Conservation (phyloP, 2,329 filamentous ascomycete species). For the Aspergillus neotritici region DNA sequence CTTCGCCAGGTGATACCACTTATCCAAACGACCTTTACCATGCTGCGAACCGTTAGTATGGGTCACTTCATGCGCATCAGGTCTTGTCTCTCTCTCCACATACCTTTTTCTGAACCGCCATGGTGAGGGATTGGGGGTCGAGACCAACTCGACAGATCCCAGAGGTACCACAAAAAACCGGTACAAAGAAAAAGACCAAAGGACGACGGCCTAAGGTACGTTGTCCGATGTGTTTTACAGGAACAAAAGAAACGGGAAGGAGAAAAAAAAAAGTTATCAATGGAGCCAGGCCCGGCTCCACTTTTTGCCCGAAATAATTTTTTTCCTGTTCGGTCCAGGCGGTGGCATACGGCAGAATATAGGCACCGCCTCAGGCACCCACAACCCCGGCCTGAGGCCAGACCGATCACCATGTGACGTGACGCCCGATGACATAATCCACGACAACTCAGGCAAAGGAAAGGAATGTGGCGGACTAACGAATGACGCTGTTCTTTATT, state of each 20-base stretch:
- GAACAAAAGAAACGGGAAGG: slow-evolving; percentile 21
- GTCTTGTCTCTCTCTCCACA: slow-evolving; percentile 1
- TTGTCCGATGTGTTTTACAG: neutral
- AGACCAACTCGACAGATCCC: slow-evolving; percentile 19
- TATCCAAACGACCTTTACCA: slow-evolving; percentile 96
- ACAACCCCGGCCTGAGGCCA: slow-evolving; percentile 14
- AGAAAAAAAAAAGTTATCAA: slow-evolving; percentile 23
- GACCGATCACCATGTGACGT: slow-evolving; percentile 27
- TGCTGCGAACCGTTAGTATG: slow-evolving; percentile 49
- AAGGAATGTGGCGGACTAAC: neutral
- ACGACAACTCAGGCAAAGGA: too few relatives aligned
- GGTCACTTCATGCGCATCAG: neutral
- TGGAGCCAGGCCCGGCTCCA: slow-evolving; percentile 8
- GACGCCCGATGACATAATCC: slow-evolving; percentile 11
- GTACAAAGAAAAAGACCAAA: slow-evolving; percentile 10
- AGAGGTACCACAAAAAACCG: slow-evolving; percentile 11
- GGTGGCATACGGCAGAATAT: neutral
- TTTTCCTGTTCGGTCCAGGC: slow-evolving; percentile 1
- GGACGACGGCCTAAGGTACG: slow-evolving; percentile 11
- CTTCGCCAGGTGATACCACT: slow-evolving; percentile 98
- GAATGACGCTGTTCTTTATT: neutral
- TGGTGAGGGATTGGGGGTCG: slow-evolving; percentile 39
- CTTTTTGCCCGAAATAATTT: slow-evolving; percentile 9
- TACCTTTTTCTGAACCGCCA: slow-evolving; percentile 95
- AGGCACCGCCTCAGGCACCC: slow-evolving; percentile 15